phyloP scores from a whole-genome alignment of 2,329 filamentous ascomycete genomes.

The Phialocephala sp. region DNA sequence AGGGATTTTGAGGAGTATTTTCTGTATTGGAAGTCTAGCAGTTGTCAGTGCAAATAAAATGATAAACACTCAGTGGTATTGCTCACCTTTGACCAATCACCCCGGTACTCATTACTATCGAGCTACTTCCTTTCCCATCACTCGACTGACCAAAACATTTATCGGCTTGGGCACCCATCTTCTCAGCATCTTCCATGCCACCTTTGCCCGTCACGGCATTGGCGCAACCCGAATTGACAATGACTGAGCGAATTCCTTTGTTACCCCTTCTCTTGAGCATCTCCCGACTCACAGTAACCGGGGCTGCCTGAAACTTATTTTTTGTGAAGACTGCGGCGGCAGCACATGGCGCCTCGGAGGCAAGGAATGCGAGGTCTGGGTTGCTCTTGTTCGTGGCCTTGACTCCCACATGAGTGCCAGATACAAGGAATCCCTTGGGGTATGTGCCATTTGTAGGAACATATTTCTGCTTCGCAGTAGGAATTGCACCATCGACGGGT shows the following conservation, averaged over 20 bases:
- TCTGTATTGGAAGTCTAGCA: conserved; percentile 80
- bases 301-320: conserved; percentile 97
- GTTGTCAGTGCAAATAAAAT: conserved; percentile 23
- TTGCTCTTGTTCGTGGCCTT: conserved; percentile 91
- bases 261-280: conserved; percentile 72
- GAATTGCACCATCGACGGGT: conserved; percentile 64
- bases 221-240: conserved; percentile 95
- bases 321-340: conserved; percentile 95
- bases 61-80: conserved; percentile 7
- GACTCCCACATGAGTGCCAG: conserved; percentile 88
- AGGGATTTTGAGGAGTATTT: conserved; percentile 85
- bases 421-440: conserved; percentile 86
- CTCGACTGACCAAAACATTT: conserved; percentile 57
- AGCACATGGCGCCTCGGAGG: conserved; percentile 83
- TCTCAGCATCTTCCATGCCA: conserved; percentile 84
- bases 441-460: conserved; percentile 85
- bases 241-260: conserved; percentile 75
- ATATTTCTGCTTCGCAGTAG: conserved; percentile 86
- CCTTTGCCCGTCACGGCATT: conserved; percentile 95
- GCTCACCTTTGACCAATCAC: conserved; percentile 88
- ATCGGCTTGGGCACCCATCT: conserved; percentile 83
- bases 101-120: conserved; percentile 98
- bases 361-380: conserved; percentile 87
- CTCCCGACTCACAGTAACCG: conserved; percentile 82
- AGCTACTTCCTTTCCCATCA: conserved; percentile 59